Conservation (phyloP, 2,329 filamentous ascomycete species). For the Claviceps africana region DNA sequence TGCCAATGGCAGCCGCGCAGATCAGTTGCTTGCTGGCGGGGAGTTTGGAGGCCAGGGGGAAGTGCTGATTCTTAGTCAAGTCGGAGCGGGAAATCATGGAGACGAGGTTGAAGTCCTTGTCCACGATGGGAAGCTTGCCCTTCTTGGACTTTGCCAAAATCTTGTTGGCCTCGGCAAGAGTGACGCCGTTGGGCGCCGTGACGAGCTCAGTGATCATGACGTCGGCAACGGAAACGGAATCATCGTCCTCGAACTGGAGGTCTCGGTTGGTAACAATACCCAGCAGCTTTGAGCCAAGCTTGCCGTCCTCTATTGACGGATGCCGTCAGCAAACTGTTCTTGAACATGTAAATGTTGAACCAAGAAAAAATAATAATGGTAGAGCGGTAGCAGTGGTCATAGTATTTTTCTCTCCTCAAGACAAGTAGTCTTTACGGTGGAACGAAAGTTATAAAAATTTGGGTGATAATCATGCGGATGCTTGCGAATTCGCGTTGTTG, state of each 20-base stretch:
- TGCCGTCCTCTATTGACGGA: conserved; percentile 61
- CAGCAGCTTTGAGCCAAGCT: conserved; percentile 85
- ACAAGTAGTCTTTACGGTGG: conserved; percentile 85
- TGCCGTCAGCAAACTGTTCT: conserved; percentile 2
- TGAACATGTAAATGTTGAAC: neutral
- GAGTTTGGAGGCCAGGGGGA: conserved; percentile 89
- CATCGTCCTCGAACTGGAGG: conserved; percentile 84
- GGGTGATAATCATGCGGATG: conserved; percentile 60
- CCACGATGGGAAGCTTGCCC: conserved; percentile 90
- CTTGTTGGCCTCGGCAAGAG: conserved; percentile 75
- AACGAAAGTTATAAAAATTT: conserved; percentile 96
- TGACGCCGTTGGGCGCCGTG: conserved; percentile 73
- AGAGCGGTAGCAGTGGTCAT: conserved; percentile 17
- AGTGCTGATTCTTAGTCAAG: conserved; percentile 96
- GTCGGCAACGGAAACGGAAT: conserved; percentile 57
- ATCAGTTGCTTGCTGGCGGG: conserved; percentile 96
- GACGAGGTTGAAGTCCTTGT: conserved; percentile 68
- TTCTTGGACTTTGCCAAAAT: conserved; percentile 95
- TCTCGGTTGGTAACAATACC: conserved; percentile 97
- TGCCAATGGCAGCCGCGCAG: conserved; percentile 88
- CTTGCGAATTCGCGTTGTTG: conserved; percentile 9
- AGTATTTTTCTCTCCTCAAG: conserved; percentile 52
- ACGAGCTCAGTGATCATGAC: conserved; percentile 95
- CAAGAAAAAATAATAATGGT: neutral
- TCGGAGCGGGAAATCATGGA: conserved; percentile 91